These are phyloP conservation scores for Penicillium sp. DNA, from an alignment of 2,329 filamentous ascomycete genomes.

Conservation along the genomic window DNA sequence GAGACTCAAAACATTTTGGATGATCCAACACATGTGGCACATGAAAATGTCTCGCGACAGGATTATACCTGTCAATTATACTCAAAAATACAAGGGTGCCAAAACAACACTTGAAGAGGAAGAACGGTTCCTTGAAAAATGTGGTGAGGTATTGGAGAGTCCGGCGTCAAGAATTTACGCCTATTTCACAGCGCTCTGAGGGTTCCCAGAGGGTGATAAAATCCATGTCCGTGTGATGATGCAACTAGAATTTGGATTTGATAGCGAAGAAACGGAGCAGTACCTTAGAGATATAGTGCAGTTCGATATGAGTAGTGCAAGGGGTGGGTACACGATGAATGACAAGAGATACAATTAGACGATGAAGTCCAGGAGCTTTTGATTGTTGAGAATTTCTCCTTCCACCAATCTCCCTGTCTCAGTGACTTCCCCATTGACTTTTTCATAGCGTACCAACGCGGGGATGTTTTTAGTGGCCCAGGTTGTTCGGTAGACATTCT, in stretches of 20 bases:
- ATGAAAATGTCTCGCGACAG: no score
- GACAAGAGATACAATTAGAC: background rate
- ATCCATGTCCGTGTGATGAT: background rate
- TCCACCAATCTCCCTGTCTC: conserved; percentile 35
- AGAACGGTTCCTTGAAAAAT: no score
- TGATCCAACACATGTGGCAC: no score
- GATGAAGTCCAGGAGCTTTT: conserved; percentile 23
- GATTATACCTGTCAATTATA: no score
- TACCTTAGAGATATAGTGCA: background rate
- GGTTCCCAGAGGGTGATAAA: background rate
- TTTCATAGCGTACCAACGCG: conserved; percentile 35
- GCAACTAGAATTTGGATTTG: background rate
- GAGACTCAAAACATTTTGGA: no score
- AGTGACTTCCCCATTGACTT: conserved; percentile 28
- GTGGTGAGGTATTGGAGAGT: no score
- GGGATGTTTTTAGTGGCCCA: conserved; percentile 38
- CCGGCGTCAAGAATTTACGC: background rate
- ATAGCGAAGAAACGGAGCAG: background rate
- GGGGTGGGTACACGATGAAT: background rate
- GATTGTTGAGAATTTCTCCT: conserved; percentile 31
- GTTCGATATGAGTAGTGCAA: background rate
- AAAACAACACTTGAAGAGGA: no score
- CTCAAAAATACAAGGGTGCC: no score
- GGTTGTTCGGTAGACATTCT: conserved; percentile 35
- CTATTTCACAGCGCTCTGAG: background rate